Conservation (phyloP, 495 filamentous ascomycete genomes). For the Rusavskia elegans region DNA sequence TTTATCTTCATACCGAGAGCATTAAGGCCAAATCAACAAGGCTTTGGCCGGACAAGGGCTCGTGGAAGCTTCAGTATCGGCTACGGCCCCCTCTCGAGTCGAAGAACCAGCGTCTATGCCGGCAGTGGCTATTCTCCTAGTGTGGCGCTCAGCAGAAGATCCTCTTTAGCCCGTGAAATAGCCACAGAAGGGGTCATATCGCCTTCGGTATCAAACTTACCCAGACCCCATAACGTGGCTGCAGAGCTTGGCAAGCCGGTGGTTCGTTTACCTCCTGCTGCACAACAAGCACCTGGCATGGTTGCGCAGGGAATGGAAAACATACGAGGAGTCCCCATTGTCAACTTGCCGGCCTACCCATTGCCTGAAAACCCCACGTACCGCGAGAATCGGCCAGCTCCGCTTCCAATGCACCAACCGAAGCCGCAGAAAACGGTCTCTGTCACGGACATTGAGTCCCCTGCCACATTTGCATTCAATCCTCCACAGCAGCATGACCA, state of each 20-base stretch:
- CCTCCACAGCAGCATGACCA: slow-evolving; percentile 55
- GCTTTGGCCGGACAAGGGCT: slow-evolving; percentile 48
- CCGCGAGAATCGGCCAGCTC: slow-evolving; percentile 58
- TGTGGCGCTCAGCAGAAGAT: slow-evolving; percentile 77
- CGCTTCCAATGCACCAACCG: slow-evolving; percentile 88
- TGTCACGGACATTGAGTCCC: slow-evolving; percentile 84
- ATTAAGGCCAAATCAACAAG: slow-evolving; percentile 80
- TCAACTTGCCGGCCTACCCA: slow-evolving; percentile 38
- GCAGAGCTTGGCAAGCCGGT: slow-evolving; percentile 56
- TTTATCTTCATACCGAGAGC: slow-evolving; percentile 98
- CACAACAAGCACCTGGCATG: slow-evolving; percentile 16
- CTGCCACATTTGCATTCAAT: slow-evolving; percentile 51
- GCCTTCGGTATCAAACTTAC: slow-evolving; percentile 60
- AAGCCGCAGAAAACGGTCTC: slow-evolving; percentile 90
- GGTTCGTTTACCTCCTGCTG: slow-evolving; percentile 67
- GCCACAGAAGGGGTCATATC: slow-evolving; percentile 62
- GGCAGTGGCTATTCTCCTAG: slow-evolving; percentile 82
- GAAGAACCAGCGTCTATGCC: slow-evolving; percentile 66
- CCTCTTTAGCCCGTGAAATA: slow-evolving; percentile 65
- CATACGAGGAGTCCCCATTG: slow-evolving; percentile 21
- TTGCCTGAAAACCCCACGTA: slow-evolving; percentile 56
- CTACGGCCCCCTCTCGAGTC: slow-evolving; percentile 49
- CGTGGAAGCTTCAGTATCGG: slow-evolving; percentile 49
- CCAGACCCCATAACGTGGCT: slow-evolving; percentile 40
- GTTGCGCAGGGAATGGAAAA: background rate